A percentile compares a stretch with the other conserved stretches of the same genome.
Evolutionary conservation across 2,329 filamentous ascomycete species (phyloP).

Genomic region (Penicillium hesseltinei): DNA sequence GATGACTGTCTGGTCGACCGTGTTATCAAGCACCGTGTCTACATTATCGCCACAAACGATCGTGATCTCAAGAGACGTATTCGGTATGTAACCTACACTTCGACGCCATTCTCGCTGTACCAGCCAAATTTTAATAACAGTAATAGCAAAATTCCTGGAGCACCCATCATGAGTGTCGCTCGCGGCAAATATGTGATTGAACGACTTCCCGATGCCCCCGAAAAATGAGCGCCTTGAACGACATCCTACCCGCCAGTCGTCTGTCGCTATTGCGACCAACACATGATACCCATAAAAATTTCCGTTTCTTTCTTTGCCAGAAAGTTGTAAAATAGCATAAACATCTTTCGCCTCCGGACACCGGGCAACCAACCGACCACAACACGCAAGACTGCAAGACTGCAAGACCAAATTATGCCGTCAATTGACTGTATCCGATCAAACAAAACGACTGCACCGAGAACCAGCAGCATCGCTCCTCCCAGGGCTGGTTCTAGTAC

Average conservation of each 20-base stretch:
- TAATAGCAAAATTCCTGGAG: constrained; percentile 66
- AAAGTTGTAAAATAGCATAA: not conserved
- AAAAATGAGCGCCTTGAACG: constrained; percentile 42
- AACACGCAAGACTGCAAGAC: not conserved
- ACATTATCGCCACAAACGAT: constrained; percentile 70
- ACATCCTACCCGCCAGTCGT: not conserved
- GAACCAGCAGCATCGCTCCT: not conserved
- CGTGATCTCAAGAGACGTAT: constrained; percentile 78
- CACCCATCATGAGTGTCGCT: constrained; percentile 71
- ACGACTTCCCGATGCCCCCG: constrained; percentile 78
- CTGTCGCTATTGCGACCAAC: not conserved
- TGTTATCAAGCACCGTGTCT: constrained; percentile 70
- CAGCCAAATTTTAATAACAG: not conserved
- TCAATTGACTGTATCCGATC: not conserved
- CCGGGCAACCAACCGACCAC: not conserved
- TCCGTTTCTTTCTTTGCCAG: not conserved
- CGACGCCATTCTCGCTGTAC: not conserved
- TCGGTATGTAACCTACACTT: constrained; percentile 41
- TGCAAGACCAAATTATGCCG: not conserved
- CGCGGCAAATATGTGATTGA: constrained; percentile 94
- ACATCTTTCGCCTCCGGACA: not conserved
- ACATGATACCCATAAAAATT: constrained; percentile 7
- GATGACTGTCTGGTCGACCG: constrained; percentile 81
- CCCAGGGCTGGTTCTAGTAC: not conserved
- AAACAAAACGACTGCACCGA: not conserved